Evolutionary conservation across 139 green algal species (phyloP), one percentile per base, ranked within the genome.

Genomic region (Picochlorum sp.): DNA sequence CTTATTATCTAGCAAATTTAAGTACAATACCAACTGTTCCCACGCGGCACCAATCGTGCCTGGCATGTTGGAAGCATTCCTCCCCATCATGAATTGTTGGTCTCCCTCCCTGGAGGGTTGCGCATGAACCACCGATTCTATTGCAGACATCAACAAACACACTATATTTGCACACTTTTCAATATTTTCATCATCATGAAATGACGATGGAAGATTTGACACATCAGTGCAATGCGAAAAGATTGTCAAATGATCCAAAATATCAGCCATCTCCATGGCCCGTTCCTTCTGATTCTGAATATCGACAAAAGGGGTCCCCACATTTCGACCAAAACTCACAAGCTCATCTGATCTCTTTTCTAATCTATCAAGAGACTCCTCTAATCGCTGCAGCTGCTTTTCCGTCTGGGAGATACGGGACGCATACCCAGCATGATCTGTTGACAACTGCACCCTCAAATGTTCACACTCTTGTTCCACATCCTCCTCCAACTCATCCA

Each of bases 21-120:
- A 72, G 68, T 88, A 91, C 41, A 67, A 41, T 63, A 87, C 73
- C 46, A 88, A 62, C 64, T 81, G 73, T 58, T 66, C 65, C 16
- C 52, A 38, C 21, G 70, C 71, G 4, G 14, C 32, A 44, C 65
- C 56, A 4, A 79, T 28, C 9, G n/a, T 68, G 45, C 69, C 73
- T 37, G 56, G 21, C 24, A 13, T 15, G 28, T 30, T 30, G 28
- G 4, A 30, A 52, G 30, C 23, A 62, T 18, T 26, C 23, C n/a
- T 34, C 10, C 10, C 23, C 23, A n/a, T 34, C 51, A 37, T 8
- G 4, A 54, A 9, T 20, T 13, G n/a, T 54, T 54, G 34, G 34
- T 41, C 34, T 41, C 34, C 34, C 34, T 11, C 34, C 9, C 8
- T 10, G 9, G 47, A 24, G 13, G n/a, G 15, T 24, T 20, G 18